Evolutionary conservation across 495 filamentous ascomycete genomes (phyloP), one percentile per base, ranked within the genome.

Genomic region (Bryoglossum gracile): DNA sequence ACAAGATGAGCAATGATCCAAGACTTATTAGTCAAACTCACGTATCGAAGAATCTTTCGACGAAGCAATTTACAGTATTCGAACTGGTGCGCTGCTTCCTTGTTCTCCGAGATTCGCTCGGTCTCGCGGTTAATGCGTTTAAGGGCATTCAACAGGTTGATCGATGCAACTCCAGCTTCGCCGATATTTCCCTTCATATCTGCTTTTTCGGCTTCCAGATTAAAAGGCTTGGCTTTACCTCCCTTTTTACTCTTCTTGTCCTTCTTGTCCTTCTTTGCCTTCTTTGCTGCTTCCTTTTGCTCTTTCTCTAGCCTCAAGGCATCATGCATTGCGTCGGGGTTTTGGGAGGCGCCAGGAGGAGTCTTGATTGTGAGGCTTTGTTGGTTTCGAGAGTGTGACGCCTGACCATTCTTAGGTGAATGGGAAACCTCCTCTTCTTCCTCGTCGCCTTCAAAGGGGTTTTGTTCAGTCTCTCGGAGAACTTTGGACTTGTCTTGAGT

Each of bases 121-220:
- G 73, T 80, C 64, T 97, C 94, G 28, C 94, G 80, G 61, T 97
- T 96, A 61, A 96, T 88, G 34, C 85, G 80, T 53, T 89, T 89
- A 13, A 99, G 73, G 16, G 83, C 81, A 65, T 99, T 99, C 57
- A 81, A 74, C 32, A 99, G 72, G 62, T 96, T 95, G 0, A 88
- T 96, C 33, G 89, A 84, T 8, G 90, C 86, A 19, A 97, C 84
- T 0, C 85, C 87, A 0, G 89, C 78, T 14, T 87, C 84, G 2
- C 90, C 94, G 30, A 97, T 84, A 16, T 81, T 78, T 44, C 81
- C 77, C 41, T 94, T 77, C 65, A 99, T 85, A 23, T 84, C 72
- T 0, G 84, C 84, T 60, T 89, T 90, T 63, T 98, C 91, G 33
- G 79, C 85, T 49, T 94, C 89, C 1, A 96, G 71, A 61, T 84